phyloP scores from a whole-genome alignment of 169 alveolate species.

The Plasmodium coatneyi region DNA sequence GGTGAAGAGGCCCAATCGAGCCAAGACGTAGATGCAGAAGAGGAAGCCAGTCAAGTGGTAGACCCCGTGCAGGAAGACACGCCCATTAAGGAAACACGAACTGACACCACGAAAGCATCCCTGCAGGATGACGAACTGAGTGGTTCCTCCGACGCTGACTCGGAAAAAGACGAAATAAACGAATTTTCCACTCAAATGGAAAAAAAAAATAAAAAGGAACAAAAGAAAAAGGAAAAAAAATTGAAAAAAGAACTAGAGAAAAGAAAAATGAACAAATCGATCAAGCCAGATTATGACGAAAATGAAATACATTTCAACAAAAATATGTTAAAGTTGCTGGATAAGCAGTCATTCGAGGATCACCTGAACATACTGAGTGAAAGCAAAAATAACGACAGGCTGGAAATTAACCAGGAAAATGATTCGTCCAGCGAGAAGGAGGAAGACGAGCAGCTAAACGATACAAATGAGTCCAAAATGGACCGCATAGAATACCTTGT shows the following conservation, averaged over 20 bases:
- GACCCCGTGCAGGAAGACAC: constrained; percentile 54
- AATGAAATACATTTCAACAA: constrained; percentile 83
- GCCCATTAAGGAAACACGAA: constrained; percentile 78
- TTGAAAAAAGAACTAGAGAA: constrained; percentile 68
- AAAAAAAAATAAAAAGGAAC: constrained; percentile 44
- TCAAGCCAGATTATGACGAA: constrained; percentile 67
- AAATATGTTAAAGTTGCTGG: constrained; percentile 76
- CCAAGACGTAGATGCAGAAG: constrained; percentile 77
- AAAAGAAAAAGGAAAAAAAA: constrained; percentile 68
- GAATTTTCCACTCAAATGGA: constrained; percentile 56
- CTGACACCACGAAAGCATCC: constrained; percentile 80
- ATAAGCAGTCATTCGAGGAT: constrained; percentile 53
- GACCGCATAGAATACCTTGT: constrained; percentile 55
- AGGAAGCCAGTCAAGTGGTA: constrained; percentile 75
- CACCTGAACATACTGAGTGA: constrained; percentile 61
- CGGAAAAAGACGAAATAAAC: constrained; percentile 44
- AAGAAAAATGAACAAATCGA: constrained; percentile 10
- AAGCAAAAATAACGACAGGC: constrained; percentile 14
- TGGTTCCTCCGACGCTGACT: constrained; percentile 77
- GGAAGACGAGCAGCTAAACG: neutral
- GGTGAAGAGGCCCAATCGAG: neutral
- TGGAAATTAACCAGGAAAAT: constrained; percentile 61
- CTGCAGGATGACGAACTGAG: constrained; percentile 76
- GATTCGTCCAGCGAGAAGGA: constrained; percentile 51
- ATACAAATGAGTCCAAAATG: neutral